Conservation (phyloP, 306 rosid genomes). For the Mucuna pruriens region DNA sequence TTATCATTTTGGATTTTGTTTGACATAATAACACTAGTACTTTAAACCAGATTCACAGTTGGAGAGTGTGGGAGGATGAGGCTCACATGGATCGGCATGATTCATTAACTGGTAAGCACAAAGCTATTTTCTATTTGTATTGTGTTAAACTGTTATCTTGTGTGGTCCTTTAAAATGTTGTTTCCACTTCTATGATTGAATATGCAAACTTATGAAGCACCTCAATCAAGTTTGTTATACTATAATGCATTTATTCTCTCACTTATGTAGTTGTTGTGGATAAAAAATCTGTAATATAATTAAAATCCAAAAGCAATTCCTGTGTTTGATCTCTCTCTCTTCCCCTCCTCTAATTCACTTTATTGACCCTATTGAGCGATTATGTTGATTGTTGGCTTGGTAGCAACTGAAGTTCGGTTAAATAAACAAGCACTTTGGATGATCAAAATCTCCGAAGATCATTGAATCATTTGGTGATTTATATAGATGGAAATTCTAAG, state of each 20-base stretch:
- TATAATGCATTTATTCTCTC: slow-evolving; percentile 1
- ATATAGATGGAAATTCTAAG: slow-evolving; percentile 24
- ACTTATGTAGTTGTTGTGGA: background rate
- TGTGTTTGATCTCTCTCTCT: background rate
- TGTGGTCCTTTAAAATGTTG: slow-evolving; percentile 12
- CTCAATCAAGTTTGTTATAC: background rate
- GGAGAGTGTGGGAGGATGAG: slow-evolving; percentile 96
- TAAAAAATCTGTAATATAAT: background rate
- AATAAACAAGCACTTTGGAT: slow-evolving; percentile 7
- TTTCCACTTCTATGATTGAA: slow-evolving; percentile 3
- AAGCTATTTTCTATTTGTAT: slow-evolving; percentile 17
- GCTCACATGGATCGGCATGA: slow-evolving; percentile 78
- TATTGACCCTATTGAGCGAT: background rate
- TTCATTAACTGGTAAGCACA: slow-evolving; percentile 64
- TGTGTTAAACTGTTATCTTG: slow-evolving; percentile 10
- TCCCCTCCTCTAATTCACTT: background rate
- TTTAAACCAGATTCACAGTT: slow-evolving; percentile 83
- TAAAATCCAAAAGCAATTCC: background rate
- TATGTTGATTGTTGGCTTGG: background rate
- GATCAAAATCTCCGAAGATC: background rate
- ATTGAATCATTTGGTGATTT: background rate
- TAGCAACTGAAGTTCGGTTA: background rate
- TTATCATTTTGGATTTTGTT: slow-evolving; percentile 34
- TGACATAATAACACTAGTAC: slow-evolving; percentile 39
- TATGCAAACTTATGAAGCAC: background rate